Base-by-base conservation (phyloP, 495 filamentous ascomycete species). In the Penicillium egyptiacum region DNA sequence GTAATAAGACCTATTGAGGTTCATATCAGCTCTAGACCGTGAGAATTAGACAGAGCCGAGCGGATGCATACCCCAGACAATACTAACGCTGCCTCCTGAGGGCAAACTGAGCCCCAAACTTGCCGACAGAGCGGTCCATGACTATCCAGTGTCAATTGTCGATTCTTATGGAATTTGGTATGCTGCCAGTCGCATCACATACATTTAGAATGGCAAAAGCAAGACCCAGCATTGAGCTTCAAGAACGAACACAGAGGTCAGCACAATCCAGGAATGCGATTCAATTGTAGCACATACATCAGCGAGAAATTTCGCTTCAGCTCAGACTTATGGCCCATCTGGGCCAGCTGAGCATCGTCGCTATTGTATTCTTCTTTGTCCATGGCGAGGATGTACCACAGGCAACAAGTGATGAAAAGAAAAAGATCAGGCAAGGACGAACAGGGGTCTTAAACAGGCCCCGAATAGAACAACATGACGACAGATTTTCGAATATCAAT, bases 241-340 rank as follows among this genome's bases (percentile, higher is more conserved):
- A 50, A 47, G 23, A 53, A 8, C 37, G 11, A 44, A 31, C 19
- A 42, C 7, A 26, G 44, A 9, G 23, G 6, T 68, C 45, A 62
- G 55, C 8, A 22, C 43, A 19, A 41, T 57, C 17, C 43, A 41
- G 47, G 26, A 31, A 16, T 54, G 3, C 2, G 4, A 3, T 6
- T 39, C 42, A 26, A 28, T 39, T 23, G 53, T 4, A 48, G 46
- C 19, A 69, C 75, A 43, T 66, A 75, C 69, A 82, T 60, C 53
- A 78, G 65, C 0, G 76, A 78, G 59, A 76, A 80, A n/a, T 83
- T 82, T 44, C 84, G 78, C 28, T 84, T 83, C 60, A 88, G 61
- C 55, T 88, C 85, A 17, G 79, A 71, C 74, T 81, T 85, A 67
- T 88, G 85, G 47, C 85, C 85, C 75, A 88, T 77, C 61, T 75